Percentiles rank a stretch among this genome's conserved stretches.
Evolutionary conservation across 2,329 filamentous ascomycete species (phyloP).

Genomic region (Penicillium palitans): DNA sequence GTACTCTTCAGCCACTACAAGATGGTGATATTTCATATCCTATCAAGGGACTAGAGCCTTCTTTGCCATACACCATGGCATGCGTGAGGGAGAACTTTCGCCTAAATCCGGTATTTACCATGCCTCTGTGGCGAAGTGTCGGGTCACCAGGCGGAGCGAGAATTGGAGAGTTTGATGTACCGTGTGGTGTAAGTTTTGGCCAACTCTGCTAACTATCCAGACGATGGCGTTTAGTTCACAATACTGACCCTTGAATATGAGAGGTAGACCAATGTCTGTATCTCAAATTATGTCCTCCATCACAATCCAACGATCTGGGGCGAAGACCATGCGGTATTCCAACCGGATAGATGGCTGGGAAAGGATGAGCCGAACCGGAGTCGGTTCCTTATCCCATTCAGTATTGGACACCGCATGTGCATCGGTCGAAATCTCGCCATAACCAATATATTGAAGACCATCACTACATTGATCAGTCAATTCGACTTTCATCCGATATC

Average conservation of each 20-base stretch:
- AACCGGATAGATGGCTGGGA: constrained; percentile 3
- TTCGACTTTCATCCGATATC: constrained; percentile 6
- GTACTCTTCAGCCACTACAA: background rate
- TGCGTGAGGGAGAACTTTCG: constrained; percentile 17
- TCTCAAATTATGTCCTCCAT: constrained; percentile 4
- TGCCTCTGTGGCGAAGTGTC: constrained; percentile 15
- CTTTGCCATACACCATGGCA: constrained; percentile 12
- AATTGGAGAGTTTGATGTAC: constrained; percentile 7
- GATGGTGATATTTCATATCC: constrained; percentile 1
- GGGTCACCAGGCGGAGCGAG: constrained; percentile 1
- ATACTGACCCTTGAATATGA: background rate
- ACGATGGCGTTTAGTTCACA: no score
- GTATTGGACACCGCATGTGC: constrained; percentile 15
- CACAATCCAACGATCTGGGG: constrained; percentile 11
- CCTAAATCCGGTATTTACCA: constrained; percentile 12
- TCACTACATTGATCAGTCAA: constrained; percentile 10
- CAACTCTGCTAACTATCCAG: background rate
- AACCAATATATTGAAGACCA: constrained; percentile 17
- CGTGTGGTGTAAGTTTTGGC: background rate
- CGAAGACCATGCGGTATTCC: background rate
- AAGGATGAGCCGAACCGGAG: background rate
- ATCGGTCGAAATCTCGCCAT: constrained; percentile 17
- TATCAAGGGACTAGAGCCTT: constrained; percentile 7
- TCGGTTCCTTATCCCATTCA: constrained; percentile 14
- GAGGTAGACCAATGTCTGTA: background rate